Evolutionary conservation across 148 eudicot species (phyloP).

Genomic region (Rhododendron molle): DNA sequence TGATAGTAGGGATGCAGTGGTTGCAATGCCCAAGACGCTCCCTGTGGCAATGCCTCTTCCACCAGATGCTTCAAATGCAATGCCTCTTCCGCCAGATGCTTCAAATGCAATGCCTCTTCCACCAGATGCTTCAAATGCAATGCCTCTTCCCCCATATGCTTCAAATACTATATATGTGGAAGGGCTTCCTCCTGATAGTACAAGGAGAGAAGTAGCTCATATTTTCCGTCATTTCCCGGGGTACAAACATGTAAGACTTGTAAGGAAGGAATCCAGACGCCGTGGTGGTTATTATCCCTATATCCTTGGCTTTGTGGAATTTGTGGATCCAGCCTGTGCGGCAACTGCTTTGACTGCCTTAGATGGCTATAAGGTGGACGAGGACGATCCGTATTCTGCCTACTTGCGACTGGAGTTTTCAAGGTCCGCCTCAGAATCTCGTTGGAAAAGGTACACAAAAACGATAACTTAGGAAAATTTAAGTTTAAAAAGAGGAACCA

Average conservation of each 20-base stretch:
- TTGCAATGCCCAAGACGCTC: conserved; percentile 33
- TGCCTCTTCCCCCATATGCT: conserved; percentile 66
- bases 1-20: conserved; percentile 35
- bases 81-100: conserved; percentile 67
- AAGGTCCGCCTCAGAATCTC: conserved; percentile 40
- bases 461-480: neutral
- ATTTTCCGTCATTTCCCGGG: conserved; percentile 84
- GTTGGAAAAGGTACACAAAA: conserved; percentile 39
- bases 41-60: conserved; percentile 55
- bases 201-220: conserved; percentile 79
- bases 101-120: conserved; percentile 45
- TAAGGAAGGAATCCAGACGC: conserved; percentile 62
- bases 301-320: conserved; percentile 68
- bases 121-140: conserved; percentile 41
- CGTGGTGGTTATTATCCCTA: conserved; percentile 61
- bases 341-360: conserved; percentile 75
- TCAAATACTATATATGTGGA: conserved; percentile 60
- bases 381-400: conserved; percentile 53
- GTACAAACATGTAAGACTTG: conserved; percentile 70
- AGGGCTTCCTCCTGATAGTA: conserved; percentile 66
- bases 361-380: conserved; percentile 79
- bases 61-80: conserved; percentile 41
- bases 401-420: conserved; percentile 65
- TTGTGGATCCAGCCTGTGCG: conserved; percentile 57
- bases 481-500: neutral